Evolutionary conservation across 306 rosid species (phyloP), one percentile per base, ranked within the genome.

Genomic region (Morella rubra): DNA sequence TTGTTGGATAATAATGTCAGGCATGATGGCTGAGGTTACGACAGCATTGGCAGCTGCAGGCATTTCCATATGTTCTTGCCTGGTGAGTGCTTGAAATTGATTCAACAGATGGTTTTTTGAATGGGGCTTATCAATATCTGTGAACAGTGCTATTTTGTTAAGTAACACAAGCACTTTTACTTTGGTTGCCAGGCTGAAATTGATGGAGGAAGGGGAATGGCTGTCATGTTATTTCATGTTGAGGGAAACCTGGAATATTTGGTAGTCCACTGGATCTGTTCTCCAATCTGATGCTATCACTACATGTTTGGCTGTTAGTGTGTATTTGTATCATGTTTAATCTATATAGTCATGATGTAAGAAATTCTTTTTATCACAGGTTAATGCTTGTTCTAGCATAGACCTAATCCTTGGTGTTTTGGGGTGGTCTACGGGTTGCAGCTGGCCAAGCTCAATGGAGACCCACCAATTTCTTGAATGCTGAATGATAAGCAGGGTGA

Each of bases 401-500:
- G 99, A 96, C 79, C 72, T 73, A 41, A 83, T 89, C 79, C 79
- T 85, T 24, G 98, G 98, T 46, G 98, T 92, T 58, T 84, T 96
- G 90, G 98, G 94, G 72, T 96, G 99, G 98, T 92, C 99, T 47
- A 86, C 89, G 9, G 99, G 99, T 78, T 96, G 99, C 89, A 96
- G 98, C 88, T 93, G 96, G 93, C 91, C 93, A 24, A 86, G 86
- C 84, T 64, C 90, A 81, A 76, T 67, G 73, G 92, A 88, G 72
- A 88, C 82, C 69, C 79, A 71, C n/a, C 79, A 74, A 10, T 62
- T 84, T 68, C 90, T 77, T 10, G 90, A 89, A 84, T 87, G 96
- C 85, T 92, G 79, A 90, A 72, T 40, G 73, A 75, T 76, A 14
- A 42, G 76, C 14, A 16, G 81, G 66, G 71, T 59, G 74, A 50